A percentile compares a stretch with the other conserved stretches of the same genome.
Conservation (phyloP, 352 stramenopile genomes). For the Pythium apleroticum region DNA sequence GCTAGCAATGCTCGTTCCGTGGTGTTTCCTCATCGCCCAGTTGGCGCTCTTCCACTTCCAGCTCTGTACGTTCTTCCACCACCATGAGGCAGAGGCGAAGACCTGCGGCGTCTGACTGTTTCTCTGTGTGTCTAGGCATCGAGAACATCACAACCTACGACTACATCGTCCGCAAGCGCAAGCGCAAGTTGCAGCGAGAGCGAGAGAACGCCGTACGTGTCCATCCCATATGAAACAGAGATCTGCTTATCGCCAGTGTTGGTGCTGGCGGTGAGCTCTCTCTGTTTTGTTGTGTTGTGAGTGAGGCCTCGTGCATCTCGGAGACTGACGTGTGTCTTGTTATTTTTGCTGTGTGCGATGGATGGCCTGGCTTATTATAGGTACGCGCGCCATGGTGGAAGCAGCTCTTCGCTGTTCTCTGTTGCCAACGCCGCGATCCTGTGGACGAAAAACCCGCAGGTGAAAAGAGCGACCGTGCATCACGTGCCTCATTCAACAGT, state of each 20-base stretch:
- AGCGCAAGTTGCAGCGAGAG: conserved; percentile 64
- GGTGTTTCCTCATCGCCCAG: conserved; percentile 78
- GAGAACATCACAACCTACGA: conserved; percentile 87
- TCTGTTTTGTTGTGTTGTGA: neutral
- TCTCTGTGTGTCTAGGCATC: conserved; percentile 38
- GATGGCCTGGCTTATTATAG: conserved; percentile 8
- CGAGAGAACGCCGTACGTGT: conserved; percentile 75
- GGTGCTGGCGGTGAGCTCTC: conserved; percentile 23
- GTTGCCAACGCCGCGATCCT: conserved; percentile 25
- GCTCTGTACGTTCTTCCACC: conserved; percentile 52
- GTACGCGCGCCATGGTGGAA: conserved; percentile 30
- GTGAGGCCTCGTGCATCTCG: neutral
- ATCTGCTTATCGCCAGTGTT: conserved; percentile 25
- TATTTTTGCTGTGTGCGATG: conserved; percentile 5
- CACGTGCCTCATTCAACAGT: conserved; percentile 54
- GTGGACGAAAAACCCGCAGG: conserved; percentile 31
- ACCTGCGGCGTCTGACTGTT: conserved; percentile 6
- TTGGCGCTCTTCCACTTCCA: conserved; percentile 84
- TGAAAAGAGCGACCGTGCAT: conserved; percentile 57
- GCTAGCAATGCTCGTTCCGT: conserved; percentile 64
- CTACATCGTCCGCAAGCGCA: conserved; percentile 85
- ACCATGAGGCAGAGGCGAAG: neutral
- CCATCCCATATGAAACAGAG: conserved; percentile 39
- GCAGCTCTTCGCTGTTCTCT: conserved; percentile 27
- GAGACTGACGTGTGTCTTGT: conserved; percentile 6